Percentiles rank a stretch among this genome's conserved stretches.
phyloP scores from a whole-genome alignment of 768 basidiomycete species.

The Kwoniella sp. region DNA sequence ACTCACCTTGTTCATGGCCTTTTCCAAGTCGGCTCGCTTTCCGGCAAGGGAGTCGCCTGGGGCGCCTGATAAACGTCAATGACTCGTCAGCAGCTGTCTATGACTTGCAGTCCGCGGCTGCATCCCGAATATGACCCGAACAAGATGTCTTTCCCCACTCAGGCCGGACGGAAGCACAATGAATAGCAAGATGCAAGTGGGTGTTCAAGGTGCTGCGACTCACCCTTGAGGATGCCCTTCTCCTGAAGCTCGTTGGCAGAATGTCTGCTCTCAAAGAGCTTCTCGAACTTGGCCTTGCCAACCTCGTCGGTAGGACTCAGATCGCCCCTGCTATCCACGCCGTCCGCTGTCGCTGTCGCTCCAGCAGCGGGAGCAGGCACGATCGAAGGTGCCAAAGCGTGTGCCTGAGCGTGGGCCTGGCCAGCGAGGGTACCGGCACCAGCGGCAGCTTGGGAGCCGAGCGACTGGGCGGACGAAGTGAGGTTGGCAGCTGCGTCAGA shows the following conservation, averaged over 20 bases:
- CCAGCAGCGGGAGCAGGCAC: slow-evolving; percentile 43
- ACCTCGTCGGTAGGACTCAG: slow-evolving; percentile 38
- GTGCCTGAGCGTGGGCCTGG: slow-evolving; percentile 50
- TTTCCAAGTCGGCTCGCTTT: slow-evolving; percentile 64
- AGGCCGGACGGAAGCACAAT: not conserved
- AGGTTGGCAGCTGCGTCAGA: slow-evolving; percentile 37
- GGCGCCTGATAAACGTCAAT: no score
- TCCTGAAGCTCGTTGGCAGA: slow-evolving; percentile 68
- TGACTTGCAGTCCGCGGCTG: no score
- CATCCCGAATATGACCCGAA: not conserved
- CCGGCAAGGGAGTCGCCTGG: slow-evolving; percentile 69
- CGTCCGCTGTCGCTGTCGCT: slow-evolving; percentile 9
- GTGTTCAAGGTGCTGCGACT: slow-evolving; percentile 12
- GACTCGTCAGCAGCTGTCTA: not conserved
- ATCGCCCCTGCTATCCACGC: slow-evolving; percentile 45
- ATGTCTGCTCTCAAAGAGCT: slow-evolving; percentile 63
- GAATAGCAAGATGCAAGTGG: no score
- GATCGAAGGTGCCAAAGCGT: slow-evolving; percentile 43
- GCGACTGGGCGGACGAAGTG: slow-evolving; percentile 34
- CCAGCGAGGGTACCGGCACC: slow-evolving; percentile 40
- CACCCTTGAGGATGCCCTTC: slow-evolving; percentile 72
- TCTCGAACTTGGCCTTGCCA: slow-evolving; percentile 61
- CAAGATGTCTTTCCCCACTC: no score
- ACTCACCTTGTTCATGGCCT: slow-evolving; percentile 68
- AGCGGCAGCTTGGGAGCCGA: slow-evolving; percentile 34